Base-by-base conservation (phyloP, 345 rosid genomes). In the Dovyalis caffra region DNA sequence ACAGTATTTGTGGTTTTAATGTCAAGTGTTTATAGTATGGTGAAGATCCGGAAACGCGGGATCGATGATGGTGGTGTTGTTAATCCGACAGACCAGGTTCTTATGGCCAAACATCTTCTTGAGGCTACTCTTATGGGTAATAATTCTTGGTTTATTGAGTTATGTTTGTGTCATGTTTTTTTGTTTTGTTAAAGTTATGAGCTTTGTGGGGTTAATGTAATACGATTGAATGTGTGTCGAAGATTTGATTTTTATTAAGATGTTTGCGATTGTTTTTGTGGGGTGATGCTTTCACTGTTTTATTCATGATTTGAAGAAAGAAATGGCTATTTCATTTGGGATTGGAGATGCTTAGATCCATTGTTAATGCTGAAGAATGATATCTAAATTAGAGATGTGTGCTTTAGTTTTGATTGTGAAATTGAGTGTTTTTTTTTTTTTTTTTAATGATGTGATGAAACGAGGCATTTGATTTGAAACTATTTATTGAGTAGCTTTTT, bases 81-180 rank as follows among this genome's bases (percentile, higher is more conserved):
- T 14, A 74, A 66, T 67, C 84, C 85, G 8, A 75, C 85, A 6
- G 85, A 82, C 72, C 73, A 71, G 72, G 85, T 82, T 72, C 81
- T 82, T 58, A 71, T 82, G 82, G 74, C 79, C n/a, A 66, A 38
- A 37, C 79, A 71, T 61, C 79, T 82, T 32, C 79, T 82, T 32
- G 77, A 82, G 66, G 76, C 79, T 32, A 70, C 82, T 72, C 85
- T 82, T 43, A 82, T 82, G 85, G 80, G 80, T 77, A 77, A 72
- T 57, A 3, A 35, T 69, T 66, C 56, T 31, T 34, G 3, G 34
- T 64, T 45, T 31, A 8, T 33, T 33, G 68, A 33, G n/a, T 20
- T 31, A 33, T 61, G 29, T 6, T 64, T 29, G 21, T 9, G 26
- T 0, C 12, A 9, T 62, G 25, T 60, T 29, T 67, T 45, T 31